phyloP scores from a whole-genome alignment of 2,329 filamentous ascomycete genomes.

The Penicillium sp. region DNA sequence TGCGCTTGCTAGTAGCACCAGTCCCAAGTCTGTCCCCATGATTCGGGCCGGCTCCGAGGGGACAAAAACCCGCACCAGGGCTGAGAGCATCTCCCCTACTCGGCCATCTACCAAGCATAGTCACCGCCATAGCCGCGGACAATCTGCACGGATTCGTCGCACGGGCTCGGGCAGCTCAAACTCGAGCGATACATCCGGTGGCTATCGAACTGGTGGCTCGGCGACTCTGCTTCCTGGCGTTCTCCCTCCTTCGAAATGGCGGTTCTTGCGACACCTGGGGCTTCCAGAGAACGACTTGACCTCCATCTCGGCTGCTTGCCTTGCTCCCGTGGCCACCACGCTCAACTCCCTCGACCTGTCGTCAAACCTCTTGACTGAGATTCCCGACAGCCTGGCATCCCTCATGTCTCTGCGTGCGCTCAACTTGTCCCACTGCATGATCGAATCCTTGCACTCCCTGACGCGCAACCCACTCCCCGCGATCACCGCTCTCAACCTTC shows the following conservation, averaged over 20 bases:
- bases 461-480: conserved; percentile 83
- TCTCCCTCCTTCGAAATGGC: conserved; percentile 88
- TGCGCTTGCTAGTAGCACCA: conserved; percentile 55
- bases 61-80: conserved; percentile 47
- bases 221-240: conserved; percentile 76
- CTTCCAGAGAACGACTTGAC: conserved; percentile 91
- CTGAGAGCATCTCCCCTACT: conserved; percentile 81
- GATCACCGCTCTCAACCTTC: conserved; percentile 89
- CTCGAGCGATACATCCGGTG: conserved; percentile 68
- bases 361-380: conserved; percentile 88
- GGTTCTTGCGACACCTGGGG: conserved; percentile 89
- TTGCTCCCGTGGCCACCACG: conserved; percentile 83
- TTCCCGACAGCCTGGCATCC: conserved; percentile 86
- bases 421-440: conserved; percentile 97
- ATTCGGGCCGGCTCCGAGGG: conserved; percentile 65
- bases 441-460: conserved; percentile 88
- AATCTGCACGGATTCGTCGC: conserved; percentile 75
- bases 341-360: conserved; percentile 92
- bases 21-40: conserved; percentile 55
- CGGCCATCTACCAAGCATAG: conserved; percentile 77
- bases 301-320: conserved; percentile 73
- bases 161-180: conserved; percentile 93
- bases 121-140: conserved; percentile 67
- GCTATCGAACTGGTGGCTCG: conserved; percentile 67
- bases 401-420: conserved; percentile 87